Base-by-base conservation (phyloP, 352 stramenopile genomes). In the Phytophthora lateralis region DNA sequence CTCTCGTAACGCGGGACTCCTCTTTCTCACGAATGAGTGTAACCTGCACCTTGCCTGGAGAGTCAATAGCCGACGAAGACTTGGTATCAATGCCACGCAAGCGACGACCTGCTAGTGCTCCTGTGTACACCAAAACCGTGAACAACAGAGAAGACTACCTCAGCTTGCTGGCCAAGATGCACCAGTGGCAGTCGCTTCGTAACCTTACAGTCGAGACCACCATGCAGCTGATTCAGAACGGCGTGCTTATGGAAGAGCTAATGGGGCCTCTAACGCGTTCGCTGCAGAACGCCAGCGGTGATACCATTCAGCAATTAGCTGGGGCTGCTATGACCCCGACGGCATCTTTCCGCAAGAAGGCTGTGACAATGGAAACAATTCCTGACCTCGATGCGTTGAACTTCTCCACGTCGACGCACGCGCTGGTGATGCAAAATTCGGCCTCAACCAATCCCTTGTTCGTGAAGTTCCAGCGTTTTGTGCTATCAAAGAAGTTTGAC, bases 401-500 rank as follows among this genome's bases (percentile, higher is more conserved):
- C 10, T 73, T 74, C 35, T 69, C 60, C 2, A 56, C 56, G 1
- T 77, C 65, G 2, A 77, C 53, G 9, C 59, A 75, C 24, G 69
- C 65, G 8, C 49, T 77, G 6, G 57, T 75, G 34, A 59, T 77
- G 47, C 14, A 35, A 30, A 74, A 71, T 39, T 55, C 60, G 6
- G 6, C 26, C 7, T 42, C 53, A 1, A 64, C 65, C 0, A 72
- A 18, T 20, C 52, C 53, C 0, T 44, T 53, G 24, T 76, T 73
- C 56, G 29, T 69, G 0, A 62, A 41, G 6, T 81, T 83, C 35
- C 78, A 89, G 37, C 68, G 63, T 0, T 57, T 85, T 15, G 82
- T 93, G 21, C 63, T 91, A 20, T 91, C 82, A 3, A 90, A 91
- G 61, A 78, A 66, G 20, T 93, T 90, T 32, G 84, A 90, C 42